Conservation (phyloP, 805 yeast species). For the Teunomyces panamensis region DNA sequence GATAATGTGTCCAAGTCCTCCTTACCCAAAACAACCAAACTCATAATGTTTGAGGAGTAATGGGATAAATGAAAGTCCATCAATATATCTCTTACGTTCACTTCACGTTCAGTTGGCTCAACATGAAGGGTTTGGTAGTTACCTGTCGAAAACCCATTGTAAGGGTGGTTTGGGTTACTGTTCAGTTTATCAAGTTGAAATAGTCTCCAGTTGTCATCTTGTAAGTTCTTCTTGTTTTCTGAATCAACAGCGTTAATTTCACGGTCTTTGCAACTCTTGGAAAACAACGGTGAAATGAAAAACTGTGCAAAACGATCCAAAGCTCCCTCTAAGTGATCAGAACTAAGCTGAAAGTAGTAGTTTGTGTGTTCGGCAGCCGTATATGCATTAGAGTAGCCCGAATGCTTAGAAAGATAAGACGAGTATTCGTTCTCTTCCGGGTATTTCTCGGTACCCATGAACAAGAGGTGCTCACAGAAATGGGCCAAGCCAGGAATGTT, state of each 20-base stretch:
- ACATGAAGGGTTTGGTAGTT: constrained; percentile 71
- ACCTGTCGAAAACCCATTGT: constrained; percentile 87
- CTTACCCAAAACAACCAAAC: constrained; percentile 77
- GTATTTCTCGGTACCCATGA: constrained; percentile 76
- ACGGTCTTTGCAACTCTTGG: constrained; percentile 73
- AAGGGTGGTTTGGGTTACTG: constrained; percentile 77
- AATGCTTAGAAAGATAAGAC: constrained; percentile 73
- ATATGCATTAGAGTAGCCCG: constrained; percentile 89
- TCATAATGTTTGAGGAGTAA: constrained; percentile 89
- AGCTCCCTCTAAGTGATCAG: constrained; percentile 78
- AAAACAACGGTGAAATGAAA: constrained; percentile 81
- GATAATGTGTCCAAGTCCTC: constrained; percentile 73
- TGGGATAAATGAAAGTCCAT: constrained; percentile 67
- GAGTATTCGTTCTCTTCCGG: constrained; percentile 75
- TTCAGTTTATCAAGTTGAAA: constrained; percentile 78
- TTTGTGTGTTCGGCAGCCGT: constrained; percentile 88
- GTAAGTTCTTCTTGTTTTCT: constrained; percentile 91
- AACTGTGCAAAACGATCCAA: constrained; percentile 91
- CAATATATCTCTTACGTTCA: constrained; percentile 79
- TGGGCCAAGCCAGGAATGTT: constrained; percentile 74
- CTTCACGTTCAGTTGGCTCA: constrained; percentile 55
- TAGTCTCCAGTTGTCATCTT: constrained; percentile 84
- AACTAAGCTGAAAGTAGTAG: constrained; percentile 81
- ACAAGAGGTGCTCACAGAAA: constrained; percentile 61
- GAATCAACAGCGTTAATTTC: constrained; percentile 95